Base-by-base conservation (phyloP, 1,284 basidiomycete genomes). In the Baeospora myosura region DNA sequence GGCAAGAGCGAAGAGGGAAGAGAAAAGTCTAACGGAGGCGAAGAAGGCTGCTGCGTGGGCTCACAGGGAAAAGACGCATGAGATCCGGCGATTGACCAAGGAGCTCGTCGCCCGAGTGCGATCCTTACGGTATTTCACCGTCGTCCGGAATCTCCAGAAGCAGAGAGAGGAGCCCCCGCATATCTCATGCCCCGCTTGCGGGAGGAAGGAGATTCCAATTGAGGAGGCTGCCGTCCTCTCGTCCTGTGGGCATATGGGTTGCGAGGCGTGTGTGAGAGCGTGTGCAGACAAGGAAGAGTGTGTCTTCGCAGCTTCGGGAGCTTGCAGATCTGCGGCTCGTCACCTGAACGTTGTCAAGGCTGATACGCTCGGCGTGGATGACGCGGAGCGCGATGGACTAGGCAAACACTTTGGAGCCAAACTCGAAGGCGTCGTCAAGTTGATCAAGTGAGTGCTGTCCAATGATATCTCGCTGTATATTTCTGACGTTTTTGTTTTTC, bases 341-440 rank as follows among this genome's bases (percentile, higher is more conserved):
- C 71, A 72, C 33, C 71, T 83, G 43, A 92, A 94, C 62, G 76
- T 94, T 42, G 86, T 95, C 51, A 81, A 76, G 49, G 91, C 86
- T 3, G 75, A 81, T 30, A 84, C 81, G 0, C 72, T 95, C 17
- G 92, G 92, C 21, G 74, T 88, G 22, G 91, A 94, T 53, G 89
- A 92, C 49, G 72, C 76, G 56, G 70, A 71, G 53, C 72, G 80
- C 31, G 71, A 90, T 49, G 79, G 79, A 2, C 66, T 72, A 28
- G 89, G 88, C 25, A 82, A 79, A 49, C 87, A 87, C 53, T 97
- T 81, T 51, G 93, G 93, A 5, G 81, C 81, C 65, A 97, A 97
- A 63, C 68, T 97, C 18, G 88, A 93, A 55, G 79, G 77, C 52
- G 79, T 94, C 40, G 79, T 95, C 23, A 67, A 84, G 23, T 64